phyloP scores from a whole-genome alignment of 768 basidiomycete genomes.

The Naganishia vaughanmartiniae region DNA sequence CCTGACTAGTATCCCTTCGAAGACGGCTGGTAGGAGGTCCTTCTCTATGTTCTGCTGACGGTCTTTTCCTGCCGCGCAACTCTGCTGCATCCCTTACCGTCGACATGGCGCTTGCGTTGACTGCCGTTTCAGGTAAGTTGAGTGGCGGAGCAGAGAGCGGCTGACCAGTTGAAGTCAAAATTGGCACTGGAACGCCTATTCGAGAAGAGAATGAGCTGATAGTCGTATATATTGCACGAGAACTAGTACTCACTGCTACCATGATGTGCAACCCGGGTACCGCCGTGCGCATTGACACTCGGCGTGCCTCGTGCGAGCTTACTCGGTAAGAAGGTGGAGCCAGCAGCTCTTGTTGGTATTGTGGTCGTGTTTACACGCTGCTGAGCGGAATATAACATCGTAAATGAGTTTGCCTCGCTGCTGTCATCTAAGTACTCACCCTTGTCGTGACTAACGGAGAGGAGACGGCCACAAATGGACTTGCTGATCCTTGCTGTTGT shows the following conservation, averaged over 20 bases:
- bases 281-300: neutral
- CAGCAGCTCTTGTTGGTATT: neutral
- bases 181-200: neutral
- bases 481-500: conserved; percentile 5
- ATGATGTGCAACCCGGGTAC: conserved; percentile 2
- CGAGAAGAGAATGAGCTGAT: conserved; percentile 11
- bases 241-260: neutral
- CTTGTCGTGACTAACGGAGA: conserved; percentile 7
- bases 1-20: conserved; percentile 1
- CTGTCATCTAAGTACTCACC: neutral
- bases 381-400: neutral
- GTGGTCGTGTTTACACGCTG: neutral
- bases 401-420: no score
- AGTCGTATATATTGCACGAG: neutral
- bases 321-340: neutral
- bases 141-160: conserved; percentile 9
- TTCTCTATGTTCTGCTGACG: conserved; percentile 29
- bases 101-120: conserved; percentile 21
- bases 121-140: neutral
- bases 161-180: conserved; percentile 5
- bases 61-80: conserved; percentile 21
- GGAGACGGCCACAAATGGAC: conserved; percentile 17
- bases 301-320: neutral
- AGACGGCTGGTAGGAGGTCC: conserved; percentile 21
- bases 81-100: neutral